phyloP scores from a whole-genome alignment of 2,329 filamentous ascomycete species.

The Tetracladium maxilliforme region DNA sequence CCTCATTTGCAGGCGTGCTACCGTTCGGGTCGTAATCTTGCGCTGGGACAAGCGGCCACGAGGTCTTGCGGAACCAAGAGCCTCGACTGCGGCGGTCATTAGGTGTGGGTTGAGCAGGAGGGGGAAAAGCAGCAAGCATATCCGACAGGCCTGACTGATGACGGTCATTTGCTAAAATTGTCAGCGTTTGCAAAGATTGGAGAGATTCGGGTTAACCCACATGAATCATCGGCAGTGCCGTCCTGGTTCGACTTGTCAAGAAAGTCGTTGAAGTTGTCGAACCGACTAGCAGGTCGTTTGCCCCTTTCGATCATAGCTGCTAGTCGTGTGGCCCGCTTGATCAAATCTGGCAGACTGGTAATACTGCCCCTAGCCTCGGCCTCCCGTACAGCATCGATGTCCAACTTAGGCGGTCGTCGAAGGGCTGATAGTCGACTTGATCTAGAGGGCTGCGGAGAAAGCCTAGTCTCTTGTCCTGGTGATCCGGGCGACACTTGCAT shows the following conservation, averaged over 20 bases:
- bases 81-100: too few species aligned
- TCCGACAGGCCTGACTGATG: constrained; percentile 29
- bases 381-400: constrained; percentile 69
- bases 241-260: too few species aligned
- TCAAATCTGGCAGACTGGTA: constrained; percentile 84
- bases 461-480: constrained; percentile 4
- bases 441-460: constrained; percentile 6
- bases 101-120: constrained; percentile 35
- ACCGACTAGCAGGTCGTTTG: constrained; percentile 43
- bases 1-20: constrained; percentile 6
- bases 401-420: constrained; percentile 55
- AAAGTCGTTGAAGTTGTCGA: constrained; percentile 37
- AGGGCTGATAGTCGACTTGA: constrained; percentile 38
- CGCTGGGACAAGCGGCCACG: constrained; percentile 24
- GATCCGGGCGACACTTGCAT: neutral
- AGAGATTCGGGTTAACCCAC: too few species aligned
- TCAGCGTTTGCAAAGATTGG: too few species aligned
- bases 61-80: too few species aligned
- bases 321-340: constrained; percentile 71
- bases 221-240: too few species aligned
- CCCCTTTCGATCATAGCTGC: constrained; percentile 82
- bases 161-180: constrained; percentile 19
- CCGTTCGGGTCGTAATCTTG: neutral
- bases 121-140: constrained; percentile 51
- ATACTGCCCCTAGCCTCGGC: constrained; percentile 78